A percentile compares a stretch with the other conserved stretches of the same genome.
phyloP scores from a whole-genome alignment of 2,329 filamentous ascomycete genomes.

The Herpotrichia juniperi region DNA sequence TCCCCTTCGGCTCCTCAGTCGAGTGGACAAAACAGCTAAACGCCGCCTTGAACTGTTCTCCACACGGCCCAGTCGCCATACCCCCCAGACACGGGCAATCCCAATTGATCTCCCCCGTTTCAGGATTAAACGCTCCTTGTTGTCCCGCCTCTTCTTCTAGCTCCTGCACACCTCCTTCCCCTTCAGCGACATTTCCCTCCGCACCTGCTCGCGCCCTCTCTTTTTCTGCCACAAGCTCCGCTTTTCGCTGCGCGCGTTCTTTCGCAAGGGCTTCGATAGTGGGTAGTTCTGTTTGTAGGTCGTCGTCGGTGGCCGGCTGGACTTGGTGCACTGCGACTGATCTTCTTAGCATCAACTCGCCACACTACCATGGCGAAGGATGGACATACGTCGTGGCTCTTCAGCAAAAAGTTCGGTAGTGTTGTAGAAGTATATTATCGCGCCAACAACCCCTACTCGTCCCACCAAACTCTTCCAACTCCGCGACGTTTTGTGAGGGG shows the following conservation, averaged over 20 bases:
- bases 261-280: constrained; percentile 53
- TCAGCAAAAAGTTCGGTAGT: constrained; percentile 88
- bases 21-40: constrained; percentile 99
- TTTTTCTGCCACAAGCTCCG: constrained; percentile 18
- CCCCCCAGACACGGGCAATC: constrained; percentile 96
- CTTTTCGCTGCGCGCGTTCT: constrained; percentile 47
- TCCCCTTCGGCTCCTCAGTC: constrained; percentile 92
- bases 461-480: constrained; percentile 80
- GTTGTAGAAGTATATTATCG: constrained; percentile 90
- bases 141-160: constrained; percentile 83
- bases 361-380: neutral
- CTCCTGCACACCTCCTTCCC: constrained; percentile 53
- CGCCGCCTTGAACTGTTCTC: constrained; percentile 90
- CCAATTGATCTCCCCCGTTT: constrained; percentile 99
- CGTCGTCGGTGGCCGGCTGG: constrained; percentile 23
- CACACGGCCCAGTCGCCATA: constrained; percentile 96
- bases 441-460: constrained; percentile 78
- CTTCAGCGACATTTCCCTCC: constrained; percentile 2
- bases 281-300: constrained; percentile 49
- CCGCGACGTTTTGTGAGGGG: constrained; percentile 69
- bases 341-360: constrained; percentile 16
- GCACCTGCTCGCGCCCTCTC: constrained; percentile 4
- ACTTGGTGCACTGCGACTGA: constrained; percentile 36
- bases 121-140: constrained; percentile 94
- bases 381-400: constrained; percentile 71